A percentile compares a stretch with the other conserved stretches of the same genome.
Evolutionary conservation across 2,329 filamentous ascomycete species (phyloP).

Genomic region (Emmonsia crescens): DNA sequence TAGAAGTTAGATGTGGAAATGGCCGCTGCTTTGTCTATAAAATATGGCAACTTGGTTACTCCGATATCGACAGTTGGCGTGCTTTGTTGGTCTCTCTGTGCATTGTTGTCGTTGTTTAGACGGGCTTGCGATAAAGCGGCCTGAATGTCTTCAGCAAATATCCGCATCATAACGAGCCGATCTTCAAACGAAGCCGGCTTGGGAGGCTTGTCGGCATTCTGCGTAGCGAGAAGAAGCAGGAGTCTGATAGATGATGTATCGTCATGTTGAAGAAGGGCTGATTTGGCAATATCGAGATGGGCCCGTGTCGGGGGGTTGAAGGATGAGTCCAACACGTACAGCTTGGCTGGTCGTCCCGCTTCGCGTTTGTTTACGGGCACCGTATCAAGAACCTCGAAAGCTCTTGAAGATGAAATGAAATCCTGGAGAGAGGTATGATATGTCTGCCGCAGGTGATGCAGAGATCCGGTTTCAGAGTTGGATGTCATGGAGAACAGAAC

Average conservation of each 20-base stretch:
- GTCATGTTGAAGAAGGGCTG: conserved; percentile 35
- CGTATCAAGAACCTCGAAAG: conserved; percentile 25
- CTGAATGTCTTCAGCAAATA: conserved; percentile 35
- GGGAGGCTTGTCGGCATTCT: conserved; percentile 54
- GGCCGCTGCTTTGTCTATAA: conserved; percentile 36
- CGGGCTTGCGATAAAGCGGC: neutral
- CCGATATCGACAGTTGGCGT: conserved; percentile 35
- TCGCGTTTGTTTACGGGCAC: conserved; percentile 14
- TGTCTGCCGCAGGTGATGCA: conserved; percentile 24
- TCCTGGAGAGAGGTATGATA: conserved; percentile 33
- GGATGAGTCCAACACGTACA: conserved; percentile 55
- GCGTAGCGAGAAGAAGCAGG: conserved; percentile 50
- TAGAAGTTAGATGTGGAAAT: conserved; percentile 32
- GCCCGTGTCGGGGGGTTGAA: conserved; percentile 56
- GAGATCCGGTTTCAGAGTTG: conserved; percentile 9
- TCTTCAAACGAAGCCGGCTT: conserved; percentile 40
- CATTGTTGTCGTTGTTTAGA: neutral
- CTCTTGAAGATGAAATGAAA: conserved; percentile 31
- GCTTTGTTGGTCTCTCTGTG: neutral
- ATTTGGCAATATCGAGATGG: conserved; percentile 45
- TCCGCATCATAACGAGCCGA: conserved; percentile 39
- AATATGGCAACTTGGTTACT: conserved; percentile 39
- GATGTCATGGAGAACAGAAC: neutral
- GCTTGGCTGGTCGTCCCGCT: conserved; percentile 20
- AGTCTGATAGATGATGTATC: conserved; percentile 30